These are phyloP conservation scores for Apophysomyces trapeziformis DNA, from an alignment of 371 early-diverging fungal species.

Conservation along the genomic window DNA sequence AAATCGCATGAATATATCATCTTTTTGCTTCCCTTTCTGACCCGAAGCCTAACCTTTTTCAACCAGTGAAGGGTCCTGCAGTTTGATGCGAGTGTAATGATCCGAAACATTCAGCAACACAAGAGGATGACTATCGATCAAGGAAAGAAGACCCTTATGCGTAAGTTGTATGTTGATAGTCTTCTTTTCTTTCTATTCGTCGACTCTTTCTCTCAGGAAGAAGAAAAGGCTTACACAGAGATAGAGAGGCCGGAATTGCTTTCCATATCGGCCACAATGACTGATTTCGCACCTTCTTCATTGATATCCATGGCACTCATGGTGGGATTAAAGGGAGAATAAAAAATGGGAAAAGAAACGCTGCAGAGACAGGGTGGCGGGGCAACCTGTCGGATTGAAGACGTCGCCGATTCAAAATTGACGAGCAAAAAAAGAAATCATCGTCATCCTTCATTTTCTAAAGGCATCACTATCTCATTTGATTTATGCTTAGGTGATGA, in stretches of 20 bases:
- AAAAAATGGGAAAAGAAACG: neutral
- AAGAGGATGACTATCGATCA: slow-evolving; percentile 74
- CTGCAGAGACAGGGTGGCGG: too few relatives aligned
- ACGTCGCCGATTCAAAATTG: neutral
- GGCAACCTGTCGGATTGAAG: neutral
- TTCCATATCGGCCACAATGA: slow-evolving; percentile 34
- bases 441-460: too few relatives aligned
- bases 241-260: slow-evolving; percentile 51
- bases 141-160: too few relatives aligned
- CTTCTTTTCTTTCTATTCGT: too few relatives aligned
- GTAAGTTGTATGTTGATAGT: too few relatives aligned
- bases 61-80: slow-evolving; percentile 57
- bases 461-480: too few relatives aligned
- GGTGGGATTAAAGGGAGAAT: neutral
- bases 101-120: slow-evolving; percentile 87
- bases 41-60: slow-evolving; percentile 35
- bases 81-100: slow-evolving; percentile 75
- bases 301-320: slow-evolving; percentile 54
- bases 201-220: neutral
- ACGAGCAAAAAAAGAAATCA: neutral
- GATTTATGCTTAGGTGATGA: too few relatives aligned
- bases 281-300: slow-evolving; percentile 31
- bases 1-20: slow-evolving; percentile 1
- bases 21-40: slow-evolving; percentile 12
- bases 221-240: slow-evolving; percentile 39